Base-by-base conservation (phyloP, 202 grass and related monocot genomes). In the Musa balbisiana region DNA sequence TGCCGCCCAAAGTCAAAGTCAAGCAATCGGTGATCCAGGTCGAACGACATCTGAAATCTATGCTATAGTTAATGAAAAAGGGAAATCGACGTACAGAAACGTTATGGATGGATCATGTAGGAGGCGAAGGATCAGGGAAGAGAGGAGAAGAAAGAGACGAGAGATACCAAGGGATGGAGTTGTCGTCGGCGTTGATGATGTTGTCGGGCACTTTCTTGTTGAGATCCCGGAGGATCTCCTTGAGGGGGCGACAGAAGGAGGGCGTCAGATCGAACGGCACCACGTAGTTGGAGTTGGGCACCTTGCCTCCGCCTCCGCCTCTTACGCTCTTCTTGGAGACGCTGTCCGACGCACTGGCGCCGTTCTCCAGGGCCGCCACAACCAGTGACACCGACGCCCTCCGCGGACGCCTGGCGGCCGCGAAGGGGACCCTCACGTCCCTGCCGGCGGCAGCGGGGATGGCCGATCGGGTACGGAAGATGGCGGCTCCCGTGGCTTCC, bases 131-230 rank as follows among this genome's bases (percentile, higher is more conserved):
- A 43, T 43, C 33, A 43, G 33, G 33, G 33, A 43, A 43, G 33
- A 4, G 33, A 43, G 33, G 24, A 49, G 2, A 33, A 1, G 12
- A 3, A 5, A n/a, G 55, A 25, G 23, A 63, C 75, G 55, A 22
- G 50, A 52, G 64, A 82, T 51, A 97, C 90, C 93, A 97, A 20
- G 87, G 86, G 19, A 97, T 87, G 76, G 88, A 79, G 78, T 82
- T 76, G 52, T 82, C 79, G 10, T 87, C 86, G 55, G 86, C 59
- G 68, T 91, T 86, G 78, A 97, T 87, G 77, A 97, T 97, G 81
- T 97, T 97, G 78, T 97, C 93, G 33, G 93, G 93, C 62, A 93
- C 90, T 77, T 90, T 85, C 86, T 97, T 97, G 86, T 93, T 97
- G 88, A 97, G 88, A 85, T 97, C 93, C 22, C 93, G 67, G 23